Conservation (phyloP, 495 filamentous ascomycete genomes). For the Hypoxylon cercidicola region DNA sequence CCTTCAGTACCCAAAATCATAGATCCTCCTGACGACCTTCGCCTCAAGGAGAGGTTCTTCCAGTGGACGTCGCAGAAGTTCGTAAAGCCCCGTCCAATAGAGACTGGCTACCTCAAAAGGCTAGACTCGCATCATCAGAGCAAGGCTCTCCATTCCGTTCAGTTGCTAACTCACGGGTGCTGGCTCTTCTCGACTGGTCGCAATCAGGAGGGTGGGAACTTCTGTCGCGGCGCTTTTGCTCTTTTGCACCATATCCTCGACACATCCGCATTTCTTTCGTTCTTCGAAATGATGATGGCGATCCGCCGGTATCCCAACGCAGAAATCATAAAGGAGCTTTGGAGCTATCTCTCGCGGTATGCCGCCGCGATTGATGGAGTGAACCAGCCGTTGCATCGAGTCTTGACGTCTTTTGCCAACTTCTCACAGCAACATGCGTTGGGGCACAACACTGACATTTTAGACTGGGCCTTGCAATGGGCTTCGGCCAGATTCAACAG, state of each 20-base stretch:
- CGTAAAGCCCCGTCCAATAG: constrained; percentile 40
- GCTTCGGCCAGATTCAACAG: constrained; percentile 41
- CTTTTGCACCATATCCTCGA: constrained; percentile 42
- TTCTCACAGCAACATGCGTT: constrained; percentile 38
- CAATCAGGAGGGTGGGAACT: constrained; percentile 38
- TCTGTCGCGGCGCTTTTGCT: constrained; percentile 38
- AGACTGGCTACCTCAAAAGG: constrained; percentile 37
- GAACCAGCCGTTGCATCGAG: constrained; percentile 38
- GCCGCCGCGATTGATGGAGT: constrained; percentile 37
- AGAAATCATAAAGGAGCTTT: constrained; percentile 42
- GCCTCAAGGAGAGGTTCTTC: constrained; percentile 43
- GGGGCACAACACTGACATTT: constrained; percentile 36
- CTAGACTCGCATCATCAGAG: constrained; percentile 42
- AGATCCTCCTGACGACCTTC: constrained; percentile 42
- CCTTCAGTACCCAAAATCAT: constrained; percentile 36
- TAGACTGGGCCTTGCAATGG: constrained; percentile 43
- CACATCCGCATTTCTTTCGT: constrained; percentile 42
- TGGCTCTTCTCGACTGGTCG: constrained; percentile 46
- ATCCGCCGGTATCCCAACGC: constrained; percentile 44
- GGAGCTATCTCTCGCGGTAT: constrained; percentile 43
- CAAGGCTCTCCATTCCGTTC: constrained; percentile 42
- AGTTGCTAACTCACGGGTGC: constrained; percentile 42
- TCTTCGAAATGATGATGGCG: constrained; percentile 43
- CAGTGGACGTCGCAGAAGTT: constrained; percentile 44
- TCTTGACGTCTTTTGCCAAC: constrained; percentile 38